Base-by-base conservation (phyloP, 805 yeast genomes). In the Limtongia smithiae region DNA sequence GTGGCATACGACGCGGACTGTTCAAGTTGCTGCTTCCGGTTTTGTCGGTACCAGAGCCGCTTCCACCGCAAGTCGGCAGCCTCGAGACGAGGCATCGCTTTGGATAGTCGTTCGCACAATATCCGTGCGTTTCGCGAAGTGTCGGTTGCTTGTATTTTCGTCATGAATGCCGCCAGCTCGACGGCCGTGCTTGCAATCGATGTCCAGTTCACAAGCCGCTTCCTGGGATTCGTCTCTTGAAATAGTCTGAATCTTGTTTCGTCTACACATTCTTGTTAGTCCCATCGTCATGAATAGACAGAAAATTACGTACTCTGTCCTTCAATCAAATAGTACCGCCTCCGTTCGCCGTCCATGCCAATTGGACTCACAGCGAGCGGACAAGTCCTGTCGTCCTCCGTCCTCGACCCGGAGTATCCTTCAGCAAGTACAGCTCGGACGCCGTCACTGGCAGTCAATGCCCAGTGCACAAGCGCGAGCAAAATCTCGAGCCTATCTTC, bases 201-300 rank as follows among this genome's bases (percentile, higher is more conserved):
- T 30, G 54, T 51, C 73, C 72, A 69, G 37, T 55, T 55, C 15
- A 65, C 69, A 5, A 55, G 48, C 12, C 60, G 43, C 34, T 65
- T 51, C 18, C 59, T 56, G 14, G 69, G 64, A 32, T 55, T 55
- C 11, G 68, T 56, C 50, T 66, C 64, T 5, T 59, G 44, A 52
- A 63, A 68, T 2, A 69, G 50, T 6, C 72, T 47, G 55, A 68
- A 67, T 33, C 62, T 61, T 7, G 70, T 64, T 24, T 62, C 66
- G 41, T 63, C 66, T 34, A 37, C 48, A 4, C 44, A 32, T 11
- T 51, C 57, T 40, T 41, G 43, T 28, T 7, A 5, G 7, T 35
- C 4, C 11, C 7, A 4, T 9, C 9, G 17, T 25, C 18, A 15
- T 27, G 20, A n/a, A 15, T 9, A 28, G 17, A 2, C n/a, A 22